Conservation (phyloP, 768 basidiomycete genomes). For the Phanerochaete sordida region DNA sequence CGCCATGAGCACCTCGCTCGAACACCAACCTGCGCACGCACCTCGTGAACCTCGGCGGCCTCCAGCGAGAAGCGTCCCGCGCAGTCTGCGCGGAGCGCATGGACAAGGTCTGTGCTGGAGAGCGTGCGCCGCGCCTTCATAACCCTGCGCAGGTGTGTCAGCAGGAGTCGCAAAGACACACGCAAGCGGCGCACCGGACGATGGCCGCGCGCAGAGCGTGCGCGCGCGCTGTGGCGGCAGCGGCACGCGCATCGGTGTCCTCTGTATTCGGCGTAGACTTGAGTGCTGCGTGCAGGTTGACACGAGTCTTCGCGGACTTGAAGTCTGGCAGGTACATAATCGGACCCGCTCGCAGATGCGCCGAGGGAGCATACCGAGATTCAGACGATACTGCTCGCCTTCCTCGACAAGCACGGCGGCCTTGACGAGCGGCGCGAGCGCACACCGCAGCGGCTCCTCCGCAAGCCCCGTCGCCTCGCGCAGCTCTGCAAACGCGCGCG, state of each 20-base stretch:
- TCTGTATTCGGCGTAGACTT: conserved; percentile 95
- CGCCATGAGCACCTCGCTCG: not conserved
- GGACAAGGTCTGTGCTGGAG: conserved; percentile 89
- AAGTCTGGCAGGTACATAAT: conserved; percentile 47
- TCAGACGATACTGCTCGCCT: conserved; percentile 86
- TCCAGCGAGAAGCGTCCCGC: conserved; percentile 85
- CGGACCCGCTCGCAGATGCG: not conserved
- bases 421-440: conserved; percentile 61
- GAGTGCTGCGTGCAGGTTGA: conserved; percentile 88
- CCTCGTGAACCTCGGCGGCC: conserved; percentile 97
- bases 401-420: conserved; percentile 89
- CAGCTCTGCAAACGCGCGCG: conserved; percentile 78
- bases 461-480: conserved; percentile 73
- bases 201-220: conserved; percentile 94
- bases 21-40: conserved; percentile 22
- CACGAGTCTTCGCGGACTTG: conserved; percentile 91
- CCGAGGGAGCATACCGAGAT: conserved; percentile 51
- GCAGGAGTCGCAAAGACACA: conserved; percentile 2
- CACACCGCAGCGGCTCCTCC: conserved; percentile 78
- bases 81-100: conserved; percentile 86
- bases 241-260: conserved; percentile 83
- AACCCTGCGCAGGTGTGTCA: conserved; percentile 47
- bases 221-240: conserved; percentile 95
- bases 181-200: conserved; percentile 50
- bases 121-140: conserved; percentile 96